Evolutionary conservation across 179 eudicot species (phyloP).

Genomic region (Gypsophila paniculata): DNA sequence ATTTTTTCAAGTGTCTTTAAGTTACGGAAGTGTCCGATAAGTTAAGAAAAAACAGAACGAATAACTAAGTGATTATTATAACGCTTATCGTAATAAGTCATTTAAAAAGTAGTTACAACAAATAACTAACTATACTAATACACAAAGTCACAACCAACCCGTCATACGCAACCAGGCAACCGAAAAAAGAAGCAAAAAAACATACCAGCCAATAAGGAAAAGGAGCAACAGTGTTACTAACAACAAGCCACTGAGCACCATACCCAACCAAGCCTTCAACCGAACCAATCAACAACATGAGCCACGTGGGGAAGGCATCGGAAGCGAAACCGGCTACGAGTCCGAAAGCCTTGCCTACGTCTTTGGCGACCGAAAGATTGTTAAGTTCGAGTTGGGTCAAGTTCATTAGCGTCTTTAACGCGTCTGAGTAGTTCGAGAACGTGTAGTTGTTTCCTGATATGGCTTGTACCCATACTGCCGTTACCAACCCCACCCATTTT

Average conservation of each 20-base stretch:
- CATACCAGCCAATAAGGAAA: conserved; percentile 91
- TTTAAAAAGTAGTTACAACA: too few species aligned
- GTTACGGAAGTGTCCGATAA: too few species aligned
- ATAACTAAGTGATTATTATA: too few species aligned
- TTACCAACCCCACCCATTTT: conserved; percentile 86
- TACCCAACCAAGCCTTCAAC: conserved; percentile 76
- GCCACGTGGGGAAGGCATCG: conserved; percentile 56
- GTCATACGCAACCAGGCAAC: background rate
- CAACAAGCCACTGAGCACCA: conserved; percentile 94
- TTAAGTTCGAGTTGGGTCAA: conserved; percentile 75
- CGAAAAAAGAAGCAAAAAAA: background rate
- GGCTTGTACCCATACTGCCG: conserved; percentile 95
- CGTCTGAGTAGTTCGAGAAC: conserved; percentile 86
- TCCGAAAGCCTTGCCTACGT: conserved; percentile 94
- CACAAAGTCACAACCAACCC: too few species aligned
- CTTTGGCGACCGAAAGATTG: conserved; percentile 87
- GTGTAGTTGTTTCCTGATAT: conserved; percentile 96
- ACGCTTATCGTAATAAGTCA: too few species aligned
- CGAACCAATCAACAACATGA: conserved; percentile 68
- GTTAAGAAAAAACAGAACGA: too few species aligned
- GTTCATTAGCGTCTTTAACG: conserved; percentile 68
- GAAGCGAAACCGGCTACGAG: conserved; percentile 77
- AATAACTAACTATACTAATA: too few species aligned
- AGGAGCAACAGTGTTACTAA: conserved; percentile 64
- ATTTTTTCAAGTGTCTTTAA: too few species aligned